Conservation (phyloP, 257 asterid species). For the Primulina tabacum region DNA sequence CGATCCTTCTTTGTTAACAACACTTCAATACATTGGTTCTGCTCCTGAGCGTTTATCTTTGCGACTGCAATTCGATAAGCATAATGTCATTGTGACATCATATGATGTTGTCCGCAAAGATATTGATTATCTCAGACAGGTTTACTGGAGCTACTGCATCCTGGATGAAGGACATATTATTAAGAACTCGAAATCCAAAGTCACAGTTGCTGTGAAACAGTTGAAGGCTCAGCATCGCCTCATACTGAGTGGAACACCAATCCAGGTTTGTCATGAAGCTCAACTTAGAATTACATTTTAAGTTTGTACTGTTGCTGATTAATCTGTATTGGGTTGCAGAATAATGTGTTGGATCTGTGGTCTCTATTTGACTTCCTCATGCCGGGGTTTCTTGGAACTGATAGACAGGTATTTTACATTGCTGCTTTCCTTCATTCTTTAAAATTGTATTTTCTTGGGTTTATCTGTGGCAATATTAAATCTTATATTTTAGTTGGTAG, state of each 20-base stretch:
- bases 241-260: constrained; percentile 96
- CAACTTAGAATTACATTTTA: constrained; percentile 24
- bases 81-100: constrained; percentile 83
- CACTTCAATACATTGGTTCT: constrained; percentile 94
- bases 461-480: background rate
- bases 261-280: constrained; percentile 61
- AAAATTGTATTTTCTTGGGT: constrained; percentile 10
- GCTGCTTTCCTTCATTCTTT: constrained; percentile 9
- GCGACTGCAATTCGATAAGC: constrained; percentile 61
- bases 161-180: constrained; percentile 97
- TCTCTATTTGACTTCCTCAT: constrained; percentile 98
- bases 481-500: background rate
- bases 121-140: constrained; percentile 64
- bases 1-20: constrained; percentile 79
- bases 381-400: constrained; percentile 99
- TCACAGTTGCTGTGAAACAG: constrained; percentile 89
- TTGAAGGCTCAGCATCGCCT: constrained; percentile 96
- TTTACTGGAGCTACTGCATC: constrained; percentile 90
- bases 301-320: constrained; percentile 27
- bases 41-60: constrained; percentile 79
- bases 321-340: constrained; percentile 59
- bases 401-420: constrained; percentile 78
- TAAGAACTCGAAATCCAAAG: constrained; percentile 89
- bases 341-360: constrained; percentile 97
- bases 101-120: constrained; percentile 97